Conservation (phyloP, 164 flowering plant species). For the Santalum album region DNA sequence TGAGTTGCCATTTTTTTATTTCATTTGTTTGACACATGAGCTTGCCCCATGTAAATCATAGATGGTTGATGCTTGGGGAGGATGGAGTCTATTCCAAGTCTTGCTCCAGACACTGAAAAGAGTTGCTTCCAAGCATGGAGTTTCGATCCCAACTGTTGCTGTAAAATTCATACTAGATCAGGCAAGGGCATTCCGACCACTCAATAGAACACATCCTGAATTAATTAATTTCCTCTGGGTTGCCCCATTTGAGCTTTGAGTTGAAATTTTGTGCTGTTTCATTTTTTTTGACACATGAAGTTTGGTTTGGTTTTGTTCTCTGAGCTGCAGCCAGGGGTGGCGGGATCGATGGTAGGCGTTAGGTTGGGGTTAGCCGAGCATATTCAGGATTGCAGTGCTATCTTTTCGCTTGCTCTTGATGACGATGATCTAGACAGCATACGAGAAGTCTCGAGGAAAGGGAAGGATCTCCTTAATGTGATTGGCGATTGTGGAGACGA, state of each 20-base stretch:
- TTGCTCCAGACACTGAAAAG: conserved; percentile 71
- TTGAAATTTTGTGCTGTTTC: too few relatives aligned
- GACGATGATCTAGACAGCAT: conserved; percentile 70
- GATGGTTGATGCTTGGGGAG: conserved; percentile 99
- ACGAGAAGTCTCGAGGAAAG: conserved; percentile 47
- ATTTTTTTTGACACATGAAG: not conserved
- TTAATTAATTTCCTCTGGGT: not conserved
- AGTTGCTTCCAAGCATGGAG: conserved; percentile 71
- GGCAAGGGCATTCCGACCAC: conserved; percentile 23
- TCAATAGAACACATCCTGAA: not conserved
- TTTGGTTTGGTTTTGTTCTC: conserved; percentile 3
- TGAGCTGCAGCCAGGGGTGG: conserved; percentile 66
- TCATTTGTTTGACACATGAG: not conserved
- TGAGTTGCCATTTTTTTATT: too few relatives aligned
- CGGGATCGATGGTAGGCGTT: conserved; percentile 97
- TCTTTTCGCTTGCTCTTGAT: conserved; percentile 73
- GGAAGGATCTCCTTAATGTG: conserved; percentile 68
- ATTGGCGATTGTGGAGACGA: conserved; percentile 97
- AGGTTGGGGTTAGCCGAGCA: conserved; percentile 86
- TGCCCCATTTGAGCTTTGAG: not conserved
- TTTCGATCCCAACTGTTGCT: conserved; percentile 81
- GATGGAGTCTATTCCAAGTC: conserved; percentile 84
- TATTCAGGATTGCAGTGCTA: conserved; percentile 56
- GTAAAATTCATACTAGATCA: conserved; percentile 84
- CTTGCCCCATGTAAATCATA: conserved; percentile 15